Percentiles rank a stretch among this genome's conserved stretches.
Conservation (phyloP, 345 rosid genomes). For the Eucalyptus cladocalyx region DNA sequence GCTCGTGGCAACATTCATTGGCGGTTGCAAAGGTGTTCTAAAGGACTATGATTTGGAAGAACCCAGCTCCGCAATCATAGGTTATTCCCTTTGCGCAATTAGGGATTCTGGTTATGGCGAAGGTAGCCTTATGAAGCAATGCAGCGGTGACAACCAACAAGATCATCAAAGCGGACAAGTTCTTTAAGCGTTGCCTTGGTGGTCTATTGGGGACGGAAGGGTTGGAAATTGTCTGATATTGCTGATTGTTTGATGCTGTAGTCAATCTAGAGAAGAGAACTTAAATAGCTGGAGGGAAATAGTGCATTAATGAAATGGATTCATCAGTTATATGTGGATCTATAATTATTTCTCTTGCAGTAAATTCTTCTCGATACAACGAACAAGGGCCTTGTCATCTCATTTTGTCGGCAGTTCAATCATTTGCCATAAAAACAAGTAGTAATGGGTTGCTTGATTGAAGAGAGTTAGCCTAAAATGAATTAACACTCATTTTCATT, state of each 20-base stretch:
- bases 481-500: no score
- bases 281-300: neutral
- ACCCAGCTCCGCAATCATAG: neutral
- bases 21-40: neutral
- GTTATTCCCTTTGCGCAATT: neutral
- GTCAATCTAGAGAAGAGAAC: neutral
- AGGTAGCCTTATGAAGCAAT: neutral
- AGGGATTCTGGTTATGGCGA: neutral
- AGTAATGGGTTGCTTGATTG: neutral
- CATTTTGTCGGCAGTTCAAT: neutral
- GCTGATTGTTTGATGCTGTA: neutral
- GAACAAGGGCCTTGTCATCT: neutral
- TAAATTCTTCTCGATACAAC: neutral
- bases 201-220: neutral
- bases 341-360: neutral
- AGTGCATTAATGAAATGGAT: neutral
- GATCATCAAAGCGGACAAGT: neutral
- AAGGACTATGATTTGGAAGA: neutral
- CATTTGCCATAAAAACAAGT: neutral
- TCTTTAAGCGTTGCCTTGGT: neutral
- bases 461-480: neutral
- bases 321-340: no score
- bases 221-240: neutral
- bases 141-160: neutral
- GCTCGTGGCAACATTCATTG: neutral